Conservation (phyloP, 1,284 basidiomycete species). For the Nidula niveotomentosa region DNA sequence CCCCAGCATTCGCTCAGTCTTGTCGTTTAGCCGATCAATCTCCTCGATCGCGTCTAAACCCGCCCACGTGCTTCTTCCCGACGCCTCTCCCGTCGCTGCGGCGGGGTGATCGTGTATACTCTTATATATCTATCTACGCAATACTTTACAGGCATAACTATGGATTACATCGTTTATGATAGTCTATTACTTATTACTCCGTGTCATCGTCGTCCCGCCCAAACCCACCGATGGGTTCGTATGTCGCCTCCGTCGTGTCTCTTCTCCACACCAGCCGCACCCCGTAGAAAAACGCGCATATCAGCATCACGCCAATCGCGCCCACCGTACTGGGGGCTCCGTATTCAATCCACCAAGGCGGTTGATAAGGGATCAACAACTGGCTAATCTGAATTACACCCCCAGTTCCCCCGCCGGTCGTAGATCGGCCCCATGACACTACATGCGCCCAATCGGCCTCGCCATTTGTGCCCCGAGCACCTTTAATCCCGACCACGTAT, state of each 20-base stretch:
- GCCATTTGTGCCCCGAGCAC: constrained; percentile 76
- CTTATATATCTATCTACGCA: too few relatives aligned
- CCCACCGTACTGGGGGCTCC: constrained; percentile 63
- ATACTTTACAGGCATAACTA: not conserved
- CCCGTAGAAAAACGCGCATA: constrained; percentile 72
- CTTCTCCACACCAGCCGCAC: constrained; percentile 64
- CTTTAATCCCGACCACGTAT: constrained; percentile 89
- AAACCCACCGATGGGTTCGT: constrained; percentile 82
- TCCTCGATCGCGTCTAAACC: constrained; percentile 5
- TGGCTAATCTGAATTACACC: constrained; percentile 90
- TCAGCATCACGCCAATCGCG: constrained; percentile 51
- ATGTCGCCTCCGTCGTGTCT: constrained; percentile 79
- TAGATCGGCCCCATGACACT: constrained; percentile 80
- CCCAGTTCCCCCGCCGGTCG: constrained; percentile 65
- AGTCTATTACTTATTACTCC: constrained; percentile 11
- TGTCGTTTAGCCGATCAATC: constrained; percentile 18
- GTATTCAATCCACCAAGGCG: constrained; percentile 77
- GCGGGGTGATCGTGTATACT: too few relatives aligned
- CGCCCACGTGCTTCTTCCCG: not conserved
- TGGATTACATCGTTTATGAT: constrained; percentile 2
- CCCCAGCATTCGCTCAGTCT: constrained; percentile 9
- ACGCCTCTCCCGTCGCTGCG: too few relatives aligned
- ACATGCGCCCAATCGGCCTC: constrained; percentile 78
- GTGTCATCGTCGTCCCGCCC: constrained; percentile 55
- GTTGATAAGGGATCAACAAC: constrained; percentile 83